phyloP scores from a whole-genome alignment of 352 stramenopile species.

The Phytophthora litchii region DNA sequence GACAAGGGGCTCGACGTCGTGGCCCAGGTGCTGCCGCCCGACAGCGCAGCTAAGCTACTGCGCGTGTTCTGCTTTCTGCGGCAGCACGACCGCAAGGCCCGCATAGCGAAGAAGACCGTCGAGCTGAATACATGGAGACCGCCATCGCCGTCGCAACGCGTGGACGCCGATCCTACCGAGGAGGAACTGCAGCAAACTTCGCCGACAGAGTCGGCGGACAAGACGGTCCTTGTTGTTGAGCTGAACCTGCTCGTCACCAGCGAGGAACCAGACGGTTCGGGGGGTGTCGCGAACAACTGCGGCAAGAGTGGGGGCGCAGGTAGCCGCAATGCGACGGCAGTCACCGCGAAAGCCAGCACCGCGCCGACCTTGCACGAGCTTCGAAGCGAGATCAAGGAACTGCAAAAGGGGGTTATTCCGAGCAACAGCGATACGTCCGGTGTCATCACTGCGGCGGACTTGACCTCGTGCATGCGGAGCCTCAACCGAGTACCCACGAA shows the following conservation, averaged over 20 bases:
- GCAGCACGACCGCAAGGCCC: slow-evolving; percentile 63
- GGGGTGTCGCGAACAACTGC: background rate
- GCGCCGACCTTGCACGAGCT: slow-evolving; percentile 27
- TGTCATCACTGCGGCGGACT: slow-evolving; percentile 45
- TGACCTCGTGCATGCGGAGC: slow-evolving; percentile 52
- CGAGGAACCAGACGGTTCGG: slow-evolving; percentile 25
- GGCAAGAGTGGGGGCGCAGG: slow-evolving; percentile 5
- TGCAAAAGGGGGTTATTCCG: slow-evolving; percentile 49
- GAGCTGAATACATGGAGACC: slow-evolving; percentile 36
- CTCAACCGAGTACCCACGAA: slow-evolving; percentile 43
- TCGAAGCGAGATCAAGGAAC: slow-evolving; percentile 48
- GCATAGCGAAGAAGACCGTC: slow-evolving; percentile 37
- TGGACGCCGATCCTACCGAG: slow-evolving; percentile 1
- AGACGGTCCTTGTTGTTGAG: slow-evolving; percentile 30
- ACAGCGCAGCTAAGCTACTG: slow-evolving; percentile 51
- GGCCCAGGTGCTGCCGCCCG: slow-evolving; percentile 38
- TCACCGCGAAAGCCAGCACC: slow-evolving; percentile 9
- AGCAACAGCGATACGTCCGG: slow-evolving; percentile 44
- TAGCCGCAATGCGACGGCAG: slow-evolving; percentile 11
- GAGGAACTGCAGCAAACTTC: slow-evolving; percentile 16
- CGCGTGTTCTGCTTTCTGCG: slow-evolving; percentile 60
- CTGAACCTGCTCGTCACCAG: slow-evolving; percentile 35
- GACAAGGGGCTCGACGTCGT: slow-evolving; percentile 6
- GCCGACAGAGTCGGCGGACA: slow-evolving; percentile 20
- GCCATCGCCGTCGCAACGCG: slow-evolving; percentile 1